Base-by-base conservation (phyloP, 2,329 filamentous ascomycete genomes). In the Aspergillus tamarii region DNA sequence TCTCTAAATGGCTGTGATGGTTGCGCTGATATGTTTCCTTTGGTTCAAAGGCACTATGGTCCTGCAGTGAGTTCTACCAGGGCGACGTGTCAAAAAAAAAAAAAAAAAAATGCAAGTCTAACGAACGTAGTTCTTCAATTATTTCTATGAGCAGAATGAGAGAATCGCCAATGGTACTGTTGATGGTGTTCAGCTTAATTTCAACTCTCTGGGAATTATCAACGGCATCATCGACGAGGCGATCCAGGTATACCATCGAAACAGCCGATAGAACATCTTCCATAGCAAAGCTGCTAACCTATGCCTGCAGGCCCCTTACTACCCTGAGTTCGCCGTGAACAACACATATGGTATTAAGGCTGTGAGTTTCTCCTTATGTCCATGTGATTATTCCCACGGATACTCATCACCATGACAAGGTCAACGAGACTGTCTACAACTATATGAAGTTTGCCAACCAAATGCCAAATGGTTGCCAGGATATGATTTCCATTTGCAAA, bases 401-500 rank as follows among this genome's bases (percentile, higher is more conserved):
- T 34, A 50, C 23, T 53, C 53, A 54, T 64, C 57, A 48, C 30
- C 4, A n/a, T 52, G 21, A 39, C 23, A 23, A 78, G 74, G 64
- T 86, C 68, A 88, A 88, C 66, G 83, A 88, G 26, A 86, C 84
- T 3, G 82, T 87, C 5, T 87, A 88, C 73, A 81, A 83, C 61
- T 87, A 85, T 68, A 85, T 85, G 75, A 86, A 84, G 63, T 85
- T 86, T 52, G 84, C 84, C n/a, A 80, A 81, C 60, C 75, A 76
- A 76, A 93, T 84, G 85, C 89, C 89, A 28, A 88, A 75, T 60
- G 85, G 84, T 26, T 87, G 85, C 66, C 77, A 83, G 46, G 78
- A 89, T 65, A 88, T 92, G 76, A 86, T 92, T 56, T 87, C 87
- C 2, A 88, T 87, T 72, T 91, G 93, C 71, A 83, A 82, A 30